A percentile compares a stretch with the other conserved stretches of the same genome.
Conservation (phyloP, 169 alveolate species). For the Plasmodium falciparum region DNA sequence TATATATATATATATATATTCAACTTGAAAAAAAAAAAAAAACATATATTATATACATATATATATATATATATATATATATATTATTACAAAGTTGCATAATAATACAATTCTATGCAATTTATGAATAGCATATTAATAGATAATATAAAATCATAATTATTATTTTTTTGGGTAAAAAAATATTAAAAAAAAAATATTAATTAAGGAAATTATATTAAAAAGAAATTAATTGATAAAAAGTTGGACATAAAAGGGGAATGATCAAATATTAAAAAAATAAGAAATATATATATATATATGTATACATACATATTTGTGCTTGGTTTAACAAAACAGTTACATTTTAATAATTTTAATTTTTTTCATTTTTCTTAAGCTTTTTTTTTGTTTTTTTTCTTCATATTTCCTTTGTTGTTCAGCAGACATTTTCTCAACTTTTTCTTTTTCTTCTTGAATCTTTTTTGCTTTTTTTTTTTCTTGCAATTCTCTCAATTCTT, state of each 20-base stretch:
- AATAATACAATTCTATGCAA: no score
- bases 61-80: no score
- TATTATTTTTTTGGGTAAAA: no score
- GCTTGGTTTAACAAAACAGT: slow-evolving; percentile 3
- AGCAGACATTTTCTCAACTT: slow-evolving; percentile 62
- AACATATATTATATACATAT: no score
- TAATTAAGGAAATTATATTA: neutral
- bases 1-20: no score
- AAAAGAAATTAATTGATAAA: neutral
- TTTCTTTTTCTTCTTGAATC: slow-evolving; percentile 69
- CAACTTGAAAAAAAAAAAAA: no score
- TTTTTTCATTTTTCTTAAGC: slow-evolving; percentile 62
- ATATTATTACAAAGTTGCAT: no score
- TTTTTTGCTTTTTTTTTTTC: slow-evolving; percentile 70
- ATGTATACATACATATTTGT: neutral
- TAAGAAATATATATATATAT: neutral
- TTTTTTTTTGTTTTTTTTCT: slow-evolving; percentile 69
- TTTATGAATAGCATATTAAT: no score
- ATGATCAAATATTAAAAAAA: no score
- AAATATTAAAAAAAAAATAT: no score
- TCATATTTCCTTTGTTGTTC: slow-evolving; percentile 75
- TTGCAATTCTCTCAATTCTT: slow-evolving; percentile 58
- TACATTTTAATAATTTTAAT: slow-evolving; percentile 66
- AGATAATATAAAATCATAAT: no score
- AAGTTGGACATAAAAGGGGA: neutral